Conservation (phyloP, 192 early-diverging fungal species). For the Umbelopsis sp. region DNA sequence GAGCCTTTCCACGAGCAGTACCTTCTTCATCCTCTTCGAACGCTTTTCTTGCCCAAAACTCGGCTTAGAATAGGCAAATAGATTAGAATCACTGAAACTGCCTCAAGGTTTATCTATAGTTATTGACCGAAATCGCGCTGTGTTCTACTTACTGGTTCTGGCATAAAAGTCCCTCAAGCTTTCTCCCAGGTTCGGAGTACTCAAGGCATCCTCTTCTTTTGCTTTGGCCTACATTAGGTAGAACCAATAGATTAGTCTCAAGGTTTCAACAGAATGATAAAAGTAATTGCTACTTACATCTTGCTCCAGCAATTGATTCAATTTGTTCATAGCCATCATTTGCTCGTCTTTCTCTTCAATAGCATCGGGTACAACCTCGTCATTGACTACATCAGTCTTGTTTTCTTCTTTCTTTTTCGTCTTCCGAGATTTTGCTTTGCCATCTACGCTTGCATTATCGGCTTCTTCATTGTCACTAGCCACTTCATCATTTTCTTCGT, state of each 20-base stretch:
- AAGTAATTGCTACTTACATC: background rate
- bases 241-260: background rate
- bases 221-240: constrained; percentile 15
- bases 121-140: background rate
- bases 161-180: constrained; percentile 48
- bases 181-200: constrained; percentile 45
- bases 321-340: constrained; percentile 30
- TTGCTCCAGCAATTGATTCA: constrained; percentile 8
- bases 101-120: too few relatives aligned
- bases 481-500: constrained; percentile 41
- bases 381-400: constrained; percentile 16
- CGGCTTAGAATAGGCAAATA: constrained; percentile 29
- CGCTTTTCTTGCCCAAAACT: constrained; percentile 44
- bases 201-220: constrained; percentile 42
- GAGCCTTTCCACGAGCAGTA: constrained; percentile 43
- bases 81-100: background rate
- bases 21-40: constrained; percentile 41
- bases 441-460: constrained; percentile 7
- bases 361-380: background rate
- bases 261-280: background rate
- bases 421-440: constrained; percentile 13
- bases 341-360: constrained; percentile 36
- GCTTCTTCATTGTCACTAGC: constrained; percentile 55
- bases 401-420: constrained; percentile 21
- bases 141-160: constrained; percentile 39